Percentiles rank a stretch among this genome's conserved stretches.
phyloP scores from a whole-genome alignment of 2,329 filamentous ascomycete genomes.

The Zymoseptoria crescenta region DNA sequence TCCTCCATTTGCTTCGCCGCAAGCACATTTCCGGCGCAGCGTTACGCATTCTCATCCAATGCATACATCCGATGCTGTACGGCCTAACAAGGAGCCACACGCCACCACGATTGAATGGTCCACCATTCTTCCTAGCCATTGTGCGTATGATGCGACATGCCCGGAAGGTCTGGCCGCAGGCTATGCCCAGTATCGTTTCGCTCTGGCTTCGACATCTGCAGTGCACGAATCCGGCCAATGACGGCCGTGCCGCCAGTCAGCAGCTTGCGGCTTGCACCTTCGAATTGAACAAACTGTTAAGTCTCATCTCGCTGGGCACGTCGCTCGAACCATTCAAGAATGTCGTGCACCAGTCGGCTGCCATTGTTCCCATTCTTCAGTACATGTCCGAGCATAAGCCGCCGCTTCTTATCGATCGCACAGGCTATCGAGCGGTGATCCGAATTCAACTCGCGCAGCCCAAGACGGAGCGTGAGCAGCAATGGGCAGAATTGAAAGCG shows the following conservation, averaged over 20 bases:
- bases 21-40: slow-evolving; percentile 33
- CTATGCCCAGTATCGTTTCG: slow-evolving; percentile 25
- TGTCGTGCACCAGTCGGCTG: slow-evolving; percentile 44
- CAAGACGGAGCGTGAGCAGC: slow-evolving; percentile 48
- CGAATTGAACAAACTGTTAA: slow-evolving; percentile 25
- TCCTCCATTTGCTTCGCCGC: slow-evolving; percentile 41
- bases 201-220: slow-evolving; percentile 13
- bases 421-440: slow-evolving; percentile 50
- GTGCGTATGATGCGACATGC: slow-evolving; percentile 45
- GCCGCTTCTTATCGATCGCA: slow-evolving; percentile 47
- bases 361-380: slow-evolving; percentile 49
- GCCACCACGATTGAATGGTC: background rate
- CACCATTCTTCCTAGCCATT: slow-evolving; percentile 33
- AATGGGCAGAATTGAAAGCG: slow-evolving; percentile 53
- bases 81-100: background rate
- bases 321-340: slow-evolving; percentile 43
- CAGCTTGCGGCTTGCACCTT: slow-evolving; percentile 5
- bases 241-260: background rate
- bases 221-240: background rate
- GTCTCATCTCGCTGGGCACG: slow-evolving; percentile 31
- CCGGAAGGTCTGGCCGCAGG: slow-evolving; percentile 41
- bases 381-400: slow-evolving; percentile 50
- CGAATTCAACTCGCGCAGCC: slow-evolving; percentile 50
- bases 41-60: slow-evolving; percentile 35
- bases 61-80: slow-evolving; percentile 3